These are phyloP conservation scores for Backusella mclennaniae DNA, from an alignment of 192 early-diverging fungal species.

Conservation along the genomic window DNA sequence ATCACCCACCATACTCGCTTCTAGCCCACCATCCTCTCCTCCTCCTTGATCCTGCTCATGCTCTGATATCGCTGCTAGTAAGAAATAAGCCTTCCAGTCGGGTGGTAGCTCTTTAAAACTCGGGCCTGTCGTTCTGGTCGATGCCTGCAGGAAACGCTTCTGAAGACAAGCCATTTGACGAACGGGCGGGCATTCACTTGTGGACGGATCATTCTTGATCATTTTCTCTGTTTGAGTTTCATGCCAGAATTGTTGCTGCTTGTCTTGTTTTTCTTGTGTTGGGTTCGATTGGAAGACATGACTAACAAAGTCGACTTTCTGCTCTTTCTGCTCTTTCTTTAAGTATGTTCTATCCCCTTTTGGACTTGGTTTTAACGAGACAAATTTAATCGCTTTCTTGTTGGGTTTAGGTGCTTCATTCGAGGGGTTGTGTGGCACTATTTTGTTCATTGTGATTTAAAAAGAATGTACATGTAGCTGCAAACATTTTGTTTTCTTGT, in stretches of 20 bases:
- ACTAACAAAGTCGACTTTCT: background rate
- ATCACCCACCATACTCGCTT: background rate
- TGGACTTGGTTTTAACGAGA: too few relatives aligned
- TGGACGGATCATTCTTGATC: background rate
- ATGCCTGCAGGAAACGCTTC: background rate
- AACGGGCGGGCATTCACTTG: background rate
- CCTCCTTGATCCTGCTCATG: background rate
- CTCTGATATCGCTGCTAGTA: background rate
- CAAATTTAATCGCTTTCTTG: too few relatives aligned
- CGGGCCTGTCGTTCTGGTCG: background rate
- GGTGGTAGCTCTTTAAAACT: background rate
- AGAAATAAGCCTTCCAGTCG: background rate
- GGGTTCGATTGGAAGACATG: too few relatives aligned
- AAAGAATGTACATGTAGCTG: background rate
- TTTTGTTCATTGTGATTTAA: too few relatives aligned
- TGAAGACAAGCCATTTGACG: background rate
- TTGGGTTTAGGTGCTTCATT: too few relatives aligned
- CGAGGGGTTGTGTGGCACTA: too few relatives aligned
- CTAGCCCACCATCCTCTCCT: background rate
- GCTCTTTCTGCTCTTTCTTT: background rate
- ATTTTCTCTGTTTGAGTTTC: background rate
- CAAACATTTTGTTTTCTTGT: background rate
- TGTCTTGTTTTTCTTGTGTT: background rate
- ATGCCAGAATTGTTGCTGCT: background rate
- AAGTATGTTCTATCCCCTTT: too few relatives aligned